Conservation (phyloP, 495 filamentous ascomycete genomes). For the Penicillium lagena region DNA sequence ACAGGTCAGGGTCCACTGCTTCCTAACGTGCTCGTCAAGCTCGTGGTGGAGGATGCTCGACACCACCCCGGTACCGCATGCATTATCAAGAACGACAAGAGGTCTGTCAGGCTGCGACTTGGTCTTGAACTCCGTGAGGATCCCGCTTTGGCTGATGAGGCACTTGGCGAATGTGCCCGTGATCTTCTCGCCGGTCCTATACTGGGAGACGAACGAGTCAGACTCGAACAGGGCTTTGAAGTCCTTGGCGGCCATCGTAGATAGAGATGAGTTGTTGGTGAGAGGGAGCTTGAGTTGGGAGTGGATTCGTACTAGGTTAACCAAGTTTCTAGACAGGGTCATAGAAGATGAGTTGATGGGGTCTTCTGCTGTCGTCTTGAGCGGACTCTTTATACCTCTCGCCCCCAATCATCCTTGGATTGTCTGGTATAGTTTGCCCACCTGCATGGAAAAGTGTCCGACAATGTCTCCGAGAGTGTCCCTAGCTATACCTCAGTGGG, state of each 20-base stretch:
- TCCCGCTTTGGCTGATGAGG: slow-evolving; percentile 25
- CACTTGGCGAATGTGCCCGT: slow-evolving; percentile 22
- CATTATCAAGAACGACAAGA: slow-evolving; percentile 33
- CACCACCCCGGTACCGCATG: slow-evolving; percentile 36
- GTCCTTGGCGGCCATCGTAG: not conserved
- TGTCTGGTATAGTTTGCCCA: not conserved
- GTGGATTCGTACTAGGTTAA: not conserved
- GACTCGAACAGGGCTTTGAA: slow-evolving; percentile 16
- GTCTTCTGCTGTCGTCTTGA: no score
- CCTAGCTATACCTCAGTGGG: no score
- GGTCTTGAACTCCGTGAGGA: slow-evolving; percentile 6
- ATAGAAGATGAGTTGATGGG: no score
- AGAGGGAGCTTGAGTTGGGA: not conserved
- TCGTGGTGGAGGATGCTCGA: slow-evolving; percentile 19
- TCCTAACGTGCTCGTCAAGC: slow-evolving; percentile 14
- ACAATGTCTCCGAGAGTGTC: slow-evolving; percentile 20
- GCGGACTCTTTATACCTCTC: not conserved
- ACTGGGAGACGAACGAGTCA: slow-evolving; percentile 21
- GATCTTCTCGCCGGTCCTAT: slow-evolving; percentile 25
- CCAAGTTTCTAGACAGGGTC: no score
- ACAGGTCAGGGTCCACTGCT: slow-evolving; percentile 23
- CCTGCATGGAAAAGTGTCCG: slow-evolving; percentile 22
- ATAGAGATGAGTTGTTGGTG: not conserved
- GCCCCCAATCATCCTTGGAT: not conserved
- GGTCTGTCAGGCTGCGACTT: slow-evolving; percentile 9